A percentile compares a stretch with the other conserved stretches of the same genome.
These are phyloP conservation scores for Chiua sp. DNA, from an alignment of 1,284 basidiomycete genomes.

Conservation along the genomic window DNA sequence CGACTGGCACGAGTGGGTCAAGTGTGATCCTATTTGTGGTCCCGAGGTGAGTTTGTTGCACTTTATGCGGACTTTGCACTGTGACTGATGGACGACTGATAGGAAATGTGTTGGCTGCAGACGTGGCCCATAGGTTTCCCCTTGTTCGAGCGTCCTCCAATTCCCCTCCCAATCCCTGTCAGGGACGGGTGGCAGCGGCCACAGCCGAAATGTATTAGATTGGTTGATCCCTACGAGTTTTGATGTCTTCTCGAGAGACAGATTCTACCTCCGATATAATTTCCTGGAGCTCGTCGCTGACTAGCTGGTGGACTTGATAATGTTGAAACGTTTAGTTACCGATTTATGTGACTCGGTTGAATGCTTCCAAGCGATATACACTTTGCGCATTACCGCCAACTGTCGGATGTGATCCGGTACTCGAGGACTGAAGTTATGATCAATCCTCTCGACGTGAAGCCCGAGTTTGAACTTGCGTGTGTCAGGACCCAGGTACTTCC, in stretches of 20 bases:
- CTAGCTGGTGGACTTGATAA: background rate
- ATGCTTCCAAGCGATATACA: no score
- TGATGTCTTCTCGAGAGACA: background rate
- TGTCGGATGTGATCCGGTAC: no score
- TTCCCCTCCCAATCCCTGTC: background rate
- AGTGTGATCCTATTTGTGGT: slow-evolving; percentile 40
- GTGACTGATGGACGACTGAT: background rate
- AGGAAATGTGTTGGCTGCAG: slow-evolving; percentile 44
- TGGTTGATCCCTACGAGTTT: background rate
- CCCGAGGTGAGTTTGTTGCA: slow-evolving; percentile 33
- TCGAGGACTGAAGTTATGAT: no score
- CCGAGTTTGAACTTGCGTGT: no score
- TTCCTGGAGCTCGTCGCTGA: background rate
- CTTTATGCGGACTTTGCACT: background rate
- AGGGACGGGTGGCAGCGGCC: background rate
- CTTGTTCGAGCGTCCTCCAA: background rate
- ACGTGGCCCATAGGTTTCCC: slow-evolving; percentile 42
- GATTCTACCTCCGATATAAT: background rate
- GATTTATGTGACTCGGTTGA: background rate
- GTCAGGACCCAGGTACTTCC: no score
- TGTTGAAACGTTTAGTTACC: no score
- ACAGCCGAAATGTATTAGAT: slow-evolving; percentile 5
- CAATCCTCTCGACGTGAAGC: no score
- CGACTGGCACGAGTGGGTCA: slow-evolving; percentile 45
- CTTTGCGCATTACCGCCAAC: no score